phyloP scores from a whole-genome alignment of 2,329 filamentous ascomycete genomes.

The Apiospora hydei region DNA sequence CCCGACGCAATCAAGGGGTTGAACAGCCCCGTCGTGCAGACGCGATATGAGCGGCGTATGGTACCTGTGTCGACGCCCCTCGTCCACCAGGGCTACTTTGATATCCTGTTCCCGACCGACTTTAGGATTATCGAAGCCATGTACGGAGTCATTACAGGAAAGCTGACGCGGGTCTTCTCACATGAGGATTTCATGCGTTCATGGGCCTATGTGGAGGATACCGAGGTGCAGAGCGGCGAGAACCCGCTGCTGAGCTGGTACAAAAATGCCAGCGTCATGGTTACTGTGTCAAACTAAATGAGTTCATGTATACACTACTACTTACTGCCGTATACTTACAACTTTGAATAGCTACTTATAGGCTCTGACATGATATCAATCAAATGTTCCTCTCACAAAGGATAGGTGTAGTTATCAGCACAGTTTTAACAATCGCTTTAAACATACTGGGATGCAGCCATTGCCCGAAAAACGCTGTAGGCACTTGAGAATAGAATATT shows the following conservation, averaged over 20 bases:
- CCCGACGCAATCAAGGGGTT: conserved; percentile 84
- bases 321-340: not conserved
- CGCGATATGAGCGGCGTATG: conserved; percentile 83
- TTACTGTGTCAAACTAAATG: conserved; percentile 67
- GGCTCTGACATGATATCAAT: no score
- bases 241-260: conserved; percentile 94
- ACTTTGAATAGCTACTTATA: not conserved
- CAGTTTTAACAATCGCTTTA: not conserved
- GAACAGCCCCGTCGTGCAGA: conserved; percentile 96
- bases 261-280: conserved; percentile 91
- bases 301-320: not conserved
- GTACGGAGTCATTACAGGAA: conserved; percentile 91
- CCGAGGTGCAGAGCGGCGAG: conserved; percentile 86
- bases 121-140: conserved; percentile 90
- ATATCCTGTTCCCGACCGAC: conserved; percentile 97
- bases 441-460: not conserved
- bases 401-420: not conserved
- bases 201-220: conserved; percentile 92
- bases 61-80: conserved; percentile 90
- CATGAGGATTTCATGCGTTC: conserved; percentile 91
- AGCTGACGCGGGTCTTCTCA: conserved; percentile 82
- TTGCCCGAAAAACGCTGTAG: no score
- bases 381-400: not conserved
- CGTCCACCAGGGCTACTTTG: conserved; percentile 98
- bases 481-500: no score